A percentile compares a stretch with the other conserved stretches of the same genome.
Evolutionary conservation across 768 basidiomycete genomes (phyloP).

Genomic region (Tylopilus felleus): DNA sequence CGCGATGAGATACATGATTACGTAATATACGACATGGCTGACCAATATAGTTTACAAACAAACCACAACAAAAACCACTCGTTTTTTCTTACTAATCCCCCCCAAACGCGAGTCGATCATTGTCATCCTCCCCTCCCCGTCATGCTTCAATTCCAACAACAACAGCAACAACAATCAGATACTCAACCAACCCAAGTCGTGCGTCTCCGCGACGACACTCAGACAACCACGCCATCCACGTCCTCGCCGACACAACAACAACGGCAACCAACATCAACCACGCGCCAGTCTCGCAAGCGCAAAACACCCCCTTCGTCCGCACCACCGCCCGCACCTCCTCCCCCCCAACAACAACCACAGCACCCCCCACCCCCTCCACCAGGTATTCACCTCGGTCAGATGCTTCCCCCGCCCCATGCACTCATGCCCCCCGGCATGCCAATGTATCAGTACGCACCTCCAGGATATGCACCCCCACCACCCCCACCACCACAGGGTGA

Average conservation of each 20-base stretch:
- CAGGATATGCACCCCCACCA: constrained; percentile 29
- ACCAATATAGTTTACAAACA: constrained; percentile 14
- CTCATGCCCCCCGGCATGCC: constrained; percentile 44
- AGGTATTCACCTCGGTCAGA: constrained; percentile 45
- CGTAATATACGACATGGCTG: constrained; percentile 7
- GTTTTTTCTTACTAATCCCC: constrained; percentile 37
- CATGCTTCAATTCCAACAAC: constrained; percentile 30
- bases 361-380: constrained; percentile 36
- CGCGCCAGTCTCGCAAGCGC: constrained; percentile 52
- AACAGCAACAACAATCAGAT: constrained; percentile 8
- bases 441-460: constrained; percentile 36
- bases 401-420: constrained; percentile 52
- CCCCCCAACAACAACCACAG: constrained; percentile 24
- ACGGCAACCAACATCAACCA: neutral
- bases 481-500: constrained; percentile 25
- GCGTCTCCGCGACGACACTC: constrained; percentile 61
- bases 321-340: constrained; percentile 9
- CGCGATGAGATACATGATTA: constrained; percentile 56
- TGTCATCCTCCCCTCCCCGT: constrained; percentile 19
- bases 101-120: constrained; percentile 31
- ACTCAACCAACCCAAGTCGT: constrained; percentile 33
- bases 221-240: constrained; percentile 4
- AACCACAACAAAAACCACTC: constrained; percentile 16
- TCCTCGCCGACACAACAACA: constrained; percentile 15
- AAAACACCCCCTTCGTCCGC: constrained; percentile 55